These are phyloP conservation scores for Striga hermonthica DNA, from an alignment of 305 asterid species.

Conservation along the genomic window DNA sequence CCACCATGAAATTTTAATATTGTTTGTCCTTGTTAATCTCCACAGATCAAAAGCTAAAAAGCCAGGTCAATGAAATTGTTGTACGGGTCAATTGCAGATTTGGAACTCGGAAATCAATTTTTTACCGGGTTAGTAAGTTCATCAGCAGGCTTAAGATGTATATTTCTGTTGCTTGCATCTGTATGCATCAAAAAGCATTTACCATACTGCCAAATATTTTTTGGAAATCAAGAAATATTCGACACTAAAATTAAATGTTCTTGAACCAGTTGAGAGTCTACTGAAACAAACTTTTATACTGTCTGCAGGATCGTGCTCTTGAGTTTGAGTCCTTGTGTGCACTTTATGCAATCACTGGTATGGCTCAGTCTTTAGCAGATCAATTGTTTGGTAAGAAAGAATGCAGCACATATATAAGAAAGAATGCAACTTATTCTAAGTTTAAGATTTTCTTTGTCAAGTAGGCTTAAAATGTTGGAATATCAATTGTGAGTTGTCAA, in stretches of 20 bases:
- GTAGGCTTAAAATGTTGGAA: slow-evolving; percentile 1
- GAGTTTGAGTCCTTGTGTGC: slow-evolving; percentile 75
- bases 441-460: neutral
- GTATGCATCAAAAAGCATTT: slow-evolving; percentile 4
- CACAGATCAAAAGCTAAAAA: slow-evolving; percentile 70
- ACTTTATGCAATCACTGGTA: slow-evolving; percentile 80
- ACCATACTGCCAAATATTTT: too few species aligned
- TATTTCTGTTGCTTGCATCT: slow-evolving; percentile 25
- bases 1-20: slow-evolving; percentile 11
- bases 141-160: too few species aligned
- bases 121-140: slow-evolving; percentile 62
- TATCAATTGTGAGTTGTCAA: too few species aligned
- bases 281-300: slow-evolving; percentile 25
- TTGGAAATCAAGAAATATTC: too few species aligned
- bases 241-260: neutral
- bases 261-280: slow-evolving; percentile 13
- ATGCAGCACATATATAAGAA: neutral
- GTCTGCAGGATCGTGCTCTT: slow-evolving; percentile 79
- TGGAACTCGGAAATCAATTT: slow-evolving; percentile 68
- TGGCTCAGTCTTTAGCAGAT: slow-evolving; percentile 15
- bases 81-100: slow-evolving; percentile 89
- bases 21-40: slow-evolving; percentile 29
- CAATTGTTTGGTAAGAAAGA: neutral
- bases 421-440: too few species aligned
- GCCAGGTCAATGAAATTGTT: slow-evolving; percentile 89